Evolutionary conservation across 495 filamentous ascomycete species (phyloP), one percentile per base, ranked within the genome.

Genomic region (Aspergillus coremiiformis): DNA sequence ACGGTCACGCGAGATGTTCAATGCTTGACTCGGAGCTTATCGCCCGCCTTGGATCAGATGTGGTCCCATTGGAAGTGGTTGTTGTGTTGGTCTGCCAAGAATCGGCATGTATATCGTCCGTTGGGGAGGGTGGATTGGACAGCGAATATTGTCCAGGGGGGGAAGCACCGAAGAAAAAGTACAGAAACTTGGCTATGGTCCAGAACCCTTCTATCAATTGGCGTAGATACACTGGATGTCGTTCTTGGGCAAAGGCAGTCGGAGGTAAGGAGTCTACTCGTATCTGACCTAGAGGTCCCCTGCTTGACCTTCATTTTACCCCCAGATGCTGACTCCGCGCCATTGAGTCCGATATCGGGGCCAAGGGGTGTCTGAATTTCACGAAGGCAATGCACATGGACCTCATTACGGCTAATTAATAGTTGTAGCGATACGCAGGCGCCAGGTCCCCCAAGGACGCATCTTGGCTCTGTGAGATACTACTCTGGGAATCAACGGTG

Each of bases 351-450:
- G 32, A 12, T 35, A 35, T 35, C 32, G 32, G 32, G 32, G 14
- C n/a, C 32, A n/a, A 35, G 14, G 11, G 12, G 11, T 1, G 10
- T 12, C 14, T 1, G 12, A 35, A 35, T 10, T n/a, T n/a, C 10
- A n/a, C 1, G 32, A 35, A 14, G 10, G 2, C 21, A 44, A 26
- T 44, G 32, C 4, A 39, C 32, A 35, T 35, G 32, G 11, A n/a
- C 5, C 14, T 35, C 20, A 41, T 41, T 41, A 41, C n/a, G n/a
- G n/a, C n/a, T 41, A 41, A 49, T 59, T 45, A 66, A 52, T 66
- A 66, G 4, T 56, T 46, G 44, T 66, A 66, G 9, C 64, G 56
- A 56, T 64, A 66, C 9, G 43, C 52, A 14, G 47, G 53, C 20
- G 61, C 61, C 45, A 66, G 26, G 46, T 66, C 64, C 0, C 64